Evolutionary conservation across 2,329 filamentous ascomycete species (phyloP).

Genomic region (Colletotrichum sublineola): DNA sequence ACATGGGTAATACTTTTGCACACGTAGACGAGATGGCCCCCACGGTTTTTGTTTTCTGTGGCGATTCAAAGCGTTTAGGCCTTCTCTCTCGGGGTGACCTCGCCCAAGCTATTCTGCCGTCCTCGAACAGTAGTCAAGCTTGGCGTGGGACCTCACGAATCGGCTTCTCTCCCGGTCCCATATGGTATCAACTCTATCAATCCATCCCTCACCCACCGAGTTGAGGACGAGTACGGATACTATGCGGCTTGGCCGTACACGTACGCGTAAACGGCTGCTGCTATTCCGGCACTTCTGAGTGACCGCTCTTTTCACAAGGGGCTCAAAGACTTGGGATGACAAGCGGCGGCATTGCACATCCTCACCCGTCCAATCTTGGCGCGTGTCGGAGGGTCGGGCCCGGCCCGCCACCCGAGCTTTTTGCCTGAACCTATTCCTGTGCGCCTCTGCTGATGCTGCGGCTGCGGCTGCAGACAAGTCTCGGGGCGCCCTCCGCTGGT

Average conservation of each 20-base stretch:
- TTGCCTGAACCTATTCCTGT: not conserved
- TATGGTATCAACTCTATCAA: not conserved
- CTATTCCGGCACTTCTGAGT: not conserved
- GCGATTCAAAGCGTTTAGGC: not conserved
- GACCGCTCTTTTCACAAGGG: not conserved
- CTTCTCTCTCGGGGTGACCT: not conserved
- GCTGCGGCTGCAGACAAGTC: not conserved
- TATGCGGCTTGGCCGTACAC: not conserved
- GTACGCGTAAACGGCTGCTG: not conserved
- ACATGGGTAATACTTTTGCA: not conserved
- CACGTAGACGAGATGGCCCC: not conserved
- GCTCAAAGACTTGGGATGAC: slow-evolving; percentile 31
- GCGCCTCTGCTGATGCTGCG: not conserved
- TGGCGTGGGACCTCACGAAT: slow-evolving; percentile 31
- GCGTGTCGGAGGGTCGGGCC: slow-evolving; percentile 33
- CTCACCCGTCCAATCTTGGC: slow-evolving; percentile 37
- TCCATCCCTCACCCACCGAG: not conserved
- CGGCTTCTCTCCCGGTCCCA: slow-evolving; percentile 15
- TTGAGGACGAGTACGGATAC: not conserved
- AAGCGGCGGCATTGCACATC: slow-evolving; percentile 24
- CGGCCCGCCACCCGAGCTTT: slow-evolving; percentile 25
- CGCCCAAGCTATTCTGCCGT: not conserved
- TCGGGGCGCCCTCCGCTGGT: not conserved
- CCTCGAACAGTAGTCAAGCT: slow-evolving; percentile 20
- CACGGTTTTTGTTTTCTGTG: not conserved